Conservation (phyloP, 768 basidiomycete species). For the Phlegmacium glaucopus region DNA sequence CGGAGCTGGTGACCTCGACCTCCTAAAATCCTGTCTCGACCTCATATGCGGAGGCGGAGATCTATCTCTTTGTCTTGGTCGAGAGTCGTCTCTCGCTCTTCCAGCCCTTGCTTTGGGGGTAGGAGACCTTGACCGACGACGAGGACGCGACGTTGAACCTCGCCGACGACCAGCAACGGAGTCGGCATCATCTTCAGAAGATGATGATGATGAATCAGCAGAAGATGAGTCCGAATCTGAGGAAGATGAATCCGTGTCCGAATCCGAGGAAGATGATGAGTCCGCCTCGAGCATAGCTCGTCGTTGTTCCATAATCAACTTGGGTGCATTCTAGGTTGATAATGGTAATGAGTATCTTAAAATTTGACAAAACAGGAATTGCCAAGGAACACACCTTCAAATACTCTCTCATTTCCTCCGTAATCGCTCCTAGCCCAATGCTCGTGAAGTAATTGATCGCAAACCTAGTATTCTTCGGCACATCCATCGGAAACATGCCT, state of each 20-base stretch:
- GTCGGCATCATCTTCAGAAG: conserved; percentile 19
- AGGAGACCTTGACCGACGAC: conserved; percentile 13
- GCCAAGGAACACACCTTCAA: conserved; percentile 60
- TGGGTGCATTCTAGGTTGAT: conserved; percentile 74
- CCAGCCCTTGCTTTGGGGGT: conserved; percentile 4
- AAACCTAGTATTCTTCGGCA: conserved; percentile 95
- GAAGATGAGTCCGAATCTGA: conserved; percentile 29
- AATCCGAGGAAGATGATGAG: conserved; percentile 41
- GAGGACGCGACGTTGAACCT: conserved; percentile 20
- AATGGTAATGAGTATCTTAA: too few relatives aligned
- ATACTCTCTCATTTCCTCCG: conserved; percentile 96
- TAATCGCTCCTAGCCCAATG: conserved; percentile 84
- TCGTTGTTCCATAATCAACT: conserved; percentile 91
- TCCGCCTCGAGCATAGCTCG: conserved; percentile 81
- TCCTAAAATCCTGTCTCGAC: conserved; percentile 7
- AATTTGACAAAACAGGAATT: too few relatives aligned
- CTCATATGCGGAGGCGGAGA: conserved; percentile 19
- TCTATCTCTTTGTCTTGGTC: too few relatives aligned
- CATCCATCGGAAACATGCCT: conserved; percentile 93
- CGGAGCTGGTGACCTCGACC: conserved; percentile 22
- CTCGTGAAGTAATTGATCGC: conserved; percentile 98
- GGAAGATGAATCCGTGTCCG: conserved; percentile 24
- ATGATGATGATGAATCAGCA: conserved; percentile 25
- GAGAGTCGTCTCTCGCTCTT: conserved; percentile 21
- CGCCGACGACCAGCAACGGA: conserved; percentile 18